Evolutionary conservation across 306 rosid species (phyloP), one percentile per base, ranked within the genome.

Genomic region (Prunus campanulata): DNA sequence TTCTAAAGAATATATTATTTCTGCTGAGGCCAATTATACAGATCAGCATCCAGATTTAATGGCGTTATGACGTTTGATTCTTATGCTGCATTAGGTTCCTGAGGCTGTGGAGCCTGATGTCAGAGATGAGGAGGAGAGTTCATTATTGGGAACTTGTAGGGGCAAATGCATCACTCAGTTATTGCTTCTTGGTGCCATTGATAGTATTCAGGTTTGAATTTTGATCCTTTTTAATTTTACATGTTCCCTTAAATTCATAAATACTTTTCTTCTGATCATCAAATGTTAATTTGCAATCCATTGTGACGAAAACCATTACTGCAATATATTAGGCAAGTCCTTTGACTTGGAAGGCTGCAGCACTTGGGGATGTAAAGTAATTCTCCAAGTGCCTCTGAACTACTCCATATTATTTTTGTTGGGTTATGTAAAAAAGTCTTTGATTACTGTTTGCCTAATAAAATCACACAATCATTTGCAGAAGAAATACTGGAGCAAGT

Each of bases 141-240:
- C 96, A 74, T 77, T 96, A 76, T 78, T 96, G 80, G 88, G 81
- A 74, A 85, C 91, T 82, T 88, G 93, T 80, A 82, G 99, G 85
- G 97, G 93, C 62, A 93, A 93, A 83, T 92, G 99, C 88, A 90
- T 96, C 49, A 96, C 99, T 24, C 99, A 96, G 71, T 82, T 89
- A 71, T 84, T 96, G 77, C 98, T 96, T 74, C 93, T 96, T 57
- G 93, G 94, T 66, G 97, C 92, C 72, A 79, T 96, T 56, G 94
- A 96, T 76, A 91, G 97, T 71, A 91, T 96, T 83, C 99, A 96
- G 98, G 99, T 95, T 79, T 83, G 90, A 47, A 56, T 70, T 69
- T 80, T 82, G 49, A n/a, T 3, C 10, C 32, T 44, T 65, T 29
- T 42, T 51, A 1, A 65, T 54, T 77, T 47, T 67, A 4, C 57